Evolutionary conservation across 495 filamentous ascomycete species (phyloP).

Genomic region (Rhizodiscina lignyota): DNA sequence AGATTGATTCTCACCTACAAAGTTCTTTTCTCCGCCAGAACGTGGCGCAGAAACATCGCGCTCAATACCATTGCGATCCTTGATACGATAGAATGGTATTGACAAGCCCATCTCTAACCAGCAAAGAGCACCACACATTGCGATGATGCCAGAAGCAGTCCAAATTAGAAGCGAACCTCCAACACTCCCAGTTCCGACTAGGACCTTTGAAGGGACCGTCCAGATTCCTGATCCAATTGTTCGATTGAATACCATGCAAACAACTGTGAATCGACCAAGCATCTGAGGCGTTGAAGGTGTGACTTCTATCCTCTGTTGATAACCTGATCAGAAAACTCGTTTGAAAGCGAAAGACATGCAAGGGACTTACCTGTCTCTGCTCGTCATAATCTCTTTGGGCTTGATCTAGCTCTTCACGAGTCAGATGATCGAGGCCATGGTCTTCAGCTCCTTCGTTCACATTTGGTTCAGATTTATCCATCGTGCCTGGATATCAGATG

Average conservation of each 20-base stretch:
- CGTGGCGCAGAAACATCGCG: slow-evolving; percentile 21
- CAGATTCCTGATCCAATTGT: slow-evolving; percentile 12
- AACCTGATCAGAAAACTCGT: no score
- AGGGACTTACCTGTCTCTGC: no score
- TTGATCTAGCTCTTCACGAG: no score
- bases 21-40: slow-evolving; percentile 35
- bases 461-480: no score
- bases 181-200: slow-evolving; percentile 20
- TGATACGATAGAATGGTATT: no score
- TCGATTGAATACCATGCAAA: slow-evolving; percentile 8
- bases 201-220: slow-evolving; percentile 16
- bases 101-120: slow-evolving; percentile 27
- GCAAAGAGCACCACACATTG: slow-evolving; percentile 21
- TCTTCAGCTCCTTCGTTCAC: no score
- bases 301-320: slow-evolving; percentile 3
- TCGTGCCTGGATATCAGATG: no score
- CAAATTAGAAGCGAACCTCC: slow-evolving; percentile 25
- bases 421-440: no score
- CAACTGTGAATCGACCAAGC: slow-evolving; percentile 2
- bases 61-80: slow-evolving; percentile 13
- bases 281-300: slow-evolving; percentile 2
- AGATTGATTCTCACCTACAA: slow-evolving; percentile 20
- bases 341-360: no score
- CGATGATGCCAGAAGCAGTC: slow-evolving; percentile 20
- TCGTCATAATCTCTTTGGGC: no score